Base-by-base conservation (phyloP, 345 rosid genomes). In the Hibiscus trionum region DNA sequence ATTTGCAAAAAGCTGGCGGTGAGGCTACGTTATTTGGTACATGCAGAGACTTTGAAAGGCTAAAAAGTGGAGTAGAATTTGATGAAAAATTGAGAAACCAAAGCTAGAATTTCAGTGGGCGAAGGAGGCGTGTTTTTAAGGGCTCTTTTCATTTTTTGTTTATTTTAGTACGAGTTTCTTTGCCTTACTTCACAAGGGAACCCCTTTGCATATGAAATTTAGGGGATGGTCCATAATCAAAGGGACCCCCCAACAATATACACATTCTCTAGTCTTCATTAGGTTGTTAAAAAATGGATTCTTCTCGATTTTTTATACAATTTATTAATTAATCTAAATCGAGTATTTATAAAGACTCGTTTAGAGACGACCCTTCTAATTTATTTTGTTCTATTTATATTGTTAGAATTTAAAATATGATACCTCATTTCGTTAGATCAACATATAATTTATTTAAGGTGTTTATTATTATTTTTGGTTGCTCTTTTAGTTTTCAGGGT, bases 21-120 rank as follows among this genome's bases (percentile, higher is more conserved):
- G 59, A 21, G 46, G 60, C 59, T 61, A 80, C 80, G 80, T 69
- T 69, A 53, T 29, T 49, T 61, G 78, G 81, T 62, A 79, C 83
- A 80, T 72, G 55, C 77, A 65, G 68, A 53, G 58, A 63, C n/a
- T 60, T 52, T 24, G 47, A 46, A 62, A 61, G 31, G 24, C 35
- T 16, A 12, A 66, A 59, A 72, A 26, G 74, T 11, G 16, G 21
- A 16, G 60, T 7, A 7, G 56, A 24, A 16, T 71, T 55, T 42
- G 49, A 60, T 31, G 72, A 11, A 64, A 16, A 64, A 31, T 73
- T 8, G 29, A 60, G n/a, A 19, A 5, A 14, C 59, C 17, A 52
- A 27, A 29, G 62, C 11, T 21, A 10, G 33, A 16, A 37, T 46
- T 50, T 61, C 4, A 11, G 59, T 42, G 49, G 76, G 74, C 72